A percentile compares a stretch with the other conserved stretches of the same genome.
Conservation (phyloP, 2,329 filamentous ascomycete species). For the Zopfia rhizophila region DNA sequence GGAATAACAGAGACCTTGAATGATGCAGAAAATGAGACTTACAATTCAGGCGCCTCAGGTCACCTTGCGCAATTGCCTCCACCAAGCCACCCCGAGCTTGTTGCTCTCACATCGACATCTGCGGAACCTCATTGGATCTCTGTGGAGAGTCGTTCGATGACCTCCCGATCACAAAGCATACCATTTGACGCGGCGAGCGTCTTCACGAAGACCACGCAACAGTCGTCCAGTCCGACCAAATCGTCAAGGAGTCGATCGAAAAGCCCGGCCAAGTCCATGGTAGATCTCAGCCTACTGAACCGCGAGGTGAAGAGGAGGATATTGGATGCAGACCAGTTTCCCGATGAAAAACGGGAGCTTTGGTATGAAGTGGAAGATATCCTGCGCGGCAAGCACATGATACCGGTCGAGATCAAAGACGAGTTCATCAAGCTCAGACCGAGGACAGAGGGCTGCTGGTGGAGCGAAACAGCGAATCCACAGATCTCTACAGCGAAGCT, state of each 20-base stretch:
- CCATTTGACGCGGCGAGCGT: slow-evolving; percentile 11
- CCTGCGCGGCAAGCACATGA: slow-evolving; percentile 11
- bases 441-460: slow-evolving; percentile 13
- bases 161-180: slow-evolving; percentile 7
- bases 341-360: slow-evolving; percentile 9
- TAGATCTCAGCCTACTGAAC: slow-evolving; percentile 16
- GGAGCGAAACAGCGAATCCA: slow-evolving; percentile 7
- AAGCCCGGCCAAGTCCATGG: slow-evolving; percentile 18
- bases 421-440: slow-evolving; percentile 4
- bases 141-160: slow-evolving; percentile 9
- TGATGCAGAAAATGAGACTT: too few species aligned
- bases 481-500: slow-evolving; percentile 10
- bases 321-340: slow-evolving; percentile 9
- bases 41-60: too few species aligned
- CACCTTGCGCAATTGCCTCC: too few species aligned
- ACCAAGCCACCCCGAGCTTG: too few species aligned
- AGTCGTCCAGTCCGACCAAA: slow-evolving; percentile 11
- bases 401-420: slow-evolving; percentile 10
- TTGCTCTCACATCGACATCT: slow-evolving; percentile 4
- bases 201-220: slow-evolving; percentile 11
- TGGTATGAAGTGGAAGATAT: slow-evolving; percentile 6
- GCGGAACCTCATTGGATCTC: slow-evolving; percentile 12
- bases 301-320: slow-evolving; percentile 14
- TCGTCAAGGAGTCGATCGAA: slow-evolving; percentile 14
- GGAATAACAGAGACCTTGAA: too few species aligned